Percentiles rank a stretch among this genome's conserved stretches.
Evolutionary conservation across 805 yeast genomes (phyloP).

Genomic region (Maudiozyma bulderi): DNA sequence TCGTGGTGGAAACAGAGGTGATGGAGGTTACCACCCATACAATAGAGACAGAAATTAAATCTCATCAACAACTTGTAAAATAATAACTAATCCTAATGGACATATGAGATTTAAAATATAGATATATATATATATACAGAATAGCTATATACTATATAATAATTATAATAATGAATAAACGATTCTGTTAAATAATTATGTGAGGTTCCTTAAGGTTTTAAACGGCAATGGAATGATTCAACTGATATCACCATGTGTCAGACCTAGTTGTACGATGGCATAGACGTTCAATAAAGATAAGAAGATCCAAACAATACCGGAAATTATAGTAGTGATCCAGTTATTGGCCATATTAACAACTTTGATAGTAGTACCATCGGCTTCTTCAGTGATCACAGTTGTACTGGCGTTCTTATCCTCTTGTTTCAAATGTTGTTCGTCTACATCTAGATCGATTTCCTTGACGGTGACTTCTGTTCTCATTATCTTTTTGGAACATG

Average conservation of each 20-base stretch:
- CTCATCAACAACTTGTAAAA: background rate
- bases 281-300: conserved; percentile 66
- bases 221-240: too few species aligned
- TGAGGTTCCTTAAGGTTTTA: too few species aligned
- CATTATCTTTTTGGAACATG: conserved; percentile 65
- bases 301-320: conserved; percentile 57
- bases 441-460: conserved; percentile 2
- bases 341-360: conserved; percentile 53
- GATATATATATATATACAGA: too few species aligned
- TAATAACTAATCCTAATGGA: too few species aligned
- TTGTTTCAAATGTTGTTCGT: background rate
- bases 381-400: conserved; percentile 9
- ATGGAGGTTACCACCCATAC: conserved; percentile 28
- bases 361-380: conserved; percentile 12
- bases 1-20: conserved; percentile 11
- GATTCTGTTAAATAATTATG: too few species aligned
- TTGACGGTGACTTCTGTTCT: conserved; percentile 33
- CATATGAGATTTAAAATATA: too few species aligned
- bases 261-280: conserved; percentile 35
- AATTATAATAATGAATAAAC: too few species aligned
- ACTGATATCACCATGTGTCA: conserved; percentile 21
- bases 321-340: conserved; percentile 44
- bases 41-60: conserved; percentile 12
- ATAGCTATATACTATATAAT: too few species aligned
- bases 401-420: conserved; percentile 5